Evolutionary conservation across 2,329 filamentous ascomycete genomes (phyloP), one percentile per base, ranked within the genome.

Genomic region (Colletotrichum simmondsii): DNA sequence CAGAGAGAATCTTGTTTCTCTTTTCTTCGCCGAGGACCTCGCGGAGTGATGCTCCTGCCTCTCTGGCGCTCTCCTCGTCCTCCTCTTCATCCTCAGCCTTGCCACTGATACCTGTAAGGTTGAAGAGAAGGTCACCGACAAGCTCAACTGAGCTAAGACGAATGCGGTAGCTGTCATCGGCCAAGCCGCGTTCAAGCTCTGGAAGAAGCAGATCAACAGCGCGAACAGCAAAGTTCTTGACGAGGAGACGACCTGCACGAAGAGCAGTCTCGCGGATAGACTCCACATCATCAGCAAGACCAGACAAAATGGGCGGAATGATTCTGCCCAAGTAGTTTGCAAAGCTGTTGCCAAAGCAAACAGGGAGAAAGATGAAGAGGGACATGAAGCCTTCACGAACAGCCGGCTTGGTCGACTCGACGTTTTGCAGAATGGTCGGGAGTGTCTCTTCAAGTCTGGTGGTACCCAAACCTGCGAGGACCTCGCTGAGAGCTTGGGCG

Each of bases 351-450:
- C 97, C 97, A 79, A 99, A 99, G 85, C 97, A 99, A 65, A 98
- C 97, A 14, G 97, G 97, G 85, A 99, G 91, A 89, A 98, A 99
- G 77, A 99, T 98, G 85, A 99, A 99, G 53, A 99, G 89, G 8
- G 97, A 98, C 97, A 99, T 99, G 86, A 99, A 99, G 58, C 97
- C 97, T 87, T 99, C 97, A 78, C 97, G 92, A 75, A 99, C 95
- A 67, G 95, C 92, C 22, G 97, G 82, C 83, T 98, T 98, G 77
- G 93, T 91, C 78, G 96, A 98, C 77, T 95, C 92, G 76, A 98
- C 96, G 79, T 99, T 99, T 79, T 98, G 96, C 53, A 99, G 85
- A 77, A 99, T 98, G 14, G 96, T 98, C 52, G 97, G 97, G 58
- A 99, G 87, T 5, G 95, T 98, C 84, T 99, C 97, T 83, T 99